phyloP scores from a whole-genome alignment of 1,284 basidiomycete species.

The Leccinum insolens region DNA sequence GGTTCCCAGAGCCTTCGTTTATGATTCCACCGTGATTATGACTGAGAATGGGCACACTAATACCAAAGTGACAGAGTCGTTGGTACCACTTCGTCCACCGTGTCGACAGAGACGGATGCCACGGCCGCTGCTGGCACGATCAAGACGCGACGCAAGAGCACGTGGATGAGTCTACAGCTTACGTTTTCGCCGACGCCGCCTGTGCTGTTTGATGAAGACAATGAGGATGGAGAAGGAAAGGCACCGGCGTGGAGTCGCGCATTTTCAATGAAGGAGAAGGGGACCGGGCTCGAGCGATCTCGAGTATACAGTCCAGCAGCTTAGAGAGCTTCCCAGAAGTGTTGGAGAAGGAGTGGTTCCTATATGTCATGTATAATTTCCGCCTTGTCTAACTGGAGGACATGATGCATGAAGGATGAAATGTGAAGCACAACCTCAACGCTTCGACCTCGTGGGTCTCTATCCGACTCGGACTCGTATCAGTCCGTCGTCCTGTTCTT shows the following conservation, averaged over 20 bases:
- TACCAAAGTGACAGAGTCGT: neutral
- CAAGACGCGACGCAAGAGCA: conserved; percentile 62
- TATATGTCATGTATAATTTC: neutral
- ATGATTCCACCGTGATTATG: too few relatives aligned
- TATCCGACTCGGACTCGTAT: too few relatives aligned
- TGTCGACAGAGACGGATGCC: conserved; percentile 28
- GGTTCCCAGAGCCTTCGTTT: too few relatives aligned
- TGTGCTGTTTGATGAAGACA: conserved; percentile 55
- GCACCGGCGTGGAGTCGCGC: conserved; percentile 25
- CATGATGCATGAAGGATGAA: neutral
- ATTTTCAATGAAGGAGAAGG: conserved; percentile 8
- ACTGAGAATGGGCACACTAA: too few relatives aligned
- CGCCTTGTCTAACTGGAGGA: neutral
- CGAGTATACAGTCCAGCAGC: neutral
- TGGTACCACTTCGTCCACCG: conserved; percentile 18
- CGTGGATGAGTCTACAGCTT: conserved; percentile 71
- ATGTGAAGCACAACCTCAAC: too few relatives aligned
- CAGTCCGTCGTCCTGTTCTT: too few relatives aligned
- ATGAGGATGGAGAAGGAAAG: conserved; percentile 15
- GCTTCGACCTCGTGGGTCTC: too few relatives aligned
- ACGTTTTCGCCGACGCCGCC: conserved; percentile 73
- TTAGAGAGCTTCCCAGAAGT: neutral
- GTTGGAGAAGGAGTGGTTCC: neutral
- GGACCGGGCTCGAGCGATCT: neutral
- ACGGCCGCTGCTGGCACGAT: neutral